Evolutionary conservation across 2,329 filamentous ascomycete genomes (phyloP), one percentile per base, ranked within the genome.

Genomic region (Leptographium flavum): DNA sequence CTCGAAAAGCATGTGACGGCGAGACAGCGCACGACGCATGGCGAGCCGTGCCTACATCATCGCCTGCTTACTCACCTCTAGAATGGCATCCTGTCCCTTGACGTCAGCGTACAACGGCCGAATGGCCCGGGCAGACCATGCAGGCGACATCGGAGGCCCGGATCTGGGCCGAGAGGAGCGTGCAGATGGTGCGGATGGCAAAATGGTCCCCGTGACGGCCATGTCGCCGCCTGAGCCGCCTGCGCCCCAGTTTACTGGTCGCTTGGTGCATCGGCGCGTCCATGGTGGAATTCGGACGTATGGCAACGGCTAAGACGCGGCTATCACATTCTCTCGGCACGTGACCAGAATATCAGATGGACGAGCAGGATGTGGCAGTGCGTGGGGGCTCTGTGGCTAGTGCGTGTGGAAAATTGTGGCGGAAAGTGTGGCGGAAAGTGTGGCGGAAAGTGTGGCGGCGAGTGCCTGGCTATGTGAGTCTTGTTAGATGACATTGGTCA

Each of bases 221-320:
- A 37, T 22, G 23, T 15, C 19, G 14, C 35, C 35, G 35, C 35
- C 35, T 21, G 35, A 19, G 35, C 35, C 19, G 19, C 22, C 22
- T 37, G 35, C 21, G 28, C 25, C 28, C 19, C 25, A 39, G 37
- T 39, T 39, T 39, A 39, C 19, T 37, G 7, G 21, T 37, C 35
- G 39, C 5, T 19, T 32, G 17, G 39, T 21, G 25, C 27, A 31
- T 41, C 28, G 28, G 21, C 40, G 40, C 13, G 22, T 21, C 21
- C 22, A 8, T 25, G 19, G 22, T 19, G 30, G 40, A 27, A 19
- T 32, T 21, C 42, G 42, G 42, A 32, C 42, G n/a, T 38, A 44
- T 39, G 42, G 42, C 35, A 31, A 35, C 42, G 42, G 42, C 27
- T 44, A 44, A 23, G 22, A 17, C 15, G 22, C 42, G 35, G 42